Conservation (phyloP, 192 early-diverging fungal species). For the Coemansia sp. region DNA sequence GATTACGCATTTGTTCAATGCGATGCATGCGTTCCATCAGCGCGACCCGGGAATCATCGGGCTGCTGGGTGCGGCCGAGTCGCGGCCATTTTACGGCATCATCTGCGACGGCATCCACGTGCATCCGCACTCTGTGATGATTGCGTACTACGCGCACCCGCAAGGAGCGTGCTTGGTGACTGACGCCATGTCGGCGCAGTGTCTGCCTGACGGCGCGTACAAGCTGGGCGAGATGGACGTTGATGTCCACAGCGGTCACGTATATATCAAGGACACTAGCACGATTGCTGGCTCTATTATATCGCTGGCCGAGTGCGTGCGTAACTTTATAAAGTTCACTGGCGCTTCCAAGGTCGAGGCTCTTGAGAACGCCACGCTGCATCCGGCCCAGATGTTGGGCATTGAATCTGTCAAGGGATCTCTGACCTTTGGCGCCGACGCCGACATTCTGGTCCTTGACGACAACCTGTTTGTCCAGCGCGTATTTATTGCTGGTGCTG, state of each 20-base stretch:
- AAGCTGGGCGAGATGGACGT: slow-evolving; percentile 69
- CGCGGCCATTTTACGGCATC: slow-evolving; percentile 78
- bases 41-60: slow-evolving; percentile 83
- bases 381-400: slow-evolving; percentile 73
- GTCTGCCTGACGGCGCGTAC: slow-evolving; percentile 69
- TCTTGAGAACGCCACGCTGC: slow-evolving; percentile 75
- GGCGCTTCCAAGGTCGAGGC: slow-evolving; percentile 75
- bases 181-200: slow-evolving; percentile 77
- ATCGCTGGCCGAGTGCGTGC: slow-evolving; percentile 70
- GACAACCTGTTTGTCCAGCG: slow-evolving; percentile 63
- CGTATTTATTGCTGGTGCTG: slow-evolving; percentile 70
- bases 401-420: slow-evolving; percentile 73
- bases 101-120: slow-evolving; percentile 85
- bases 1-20: slow-evolving; percentile 86
- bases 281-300: slow-evolving; percentile 73
- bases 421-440: slow-evolving; percentile 70
- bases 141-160: slow-evolving; percentile 80
- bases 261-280: slow-evolving; percentile 72
- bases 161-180: slow-evolving; percentile 76
- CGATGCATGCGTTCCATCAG: slow-evolving; percentile 86
- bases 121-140: slow-evolving; percentile 76
- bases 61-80: slow-evolving; percentile 59
- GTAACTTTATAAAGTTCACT: slow-evolving; percentile 77
- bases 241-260: slow-evolving; percentile 61
- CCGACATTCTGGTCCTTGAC: slow-evolving; percentile 73